Evolutionary conservation across 306 rosid species (phyloP).

Genomic region (Luffa aegyptiaca): DNA sequence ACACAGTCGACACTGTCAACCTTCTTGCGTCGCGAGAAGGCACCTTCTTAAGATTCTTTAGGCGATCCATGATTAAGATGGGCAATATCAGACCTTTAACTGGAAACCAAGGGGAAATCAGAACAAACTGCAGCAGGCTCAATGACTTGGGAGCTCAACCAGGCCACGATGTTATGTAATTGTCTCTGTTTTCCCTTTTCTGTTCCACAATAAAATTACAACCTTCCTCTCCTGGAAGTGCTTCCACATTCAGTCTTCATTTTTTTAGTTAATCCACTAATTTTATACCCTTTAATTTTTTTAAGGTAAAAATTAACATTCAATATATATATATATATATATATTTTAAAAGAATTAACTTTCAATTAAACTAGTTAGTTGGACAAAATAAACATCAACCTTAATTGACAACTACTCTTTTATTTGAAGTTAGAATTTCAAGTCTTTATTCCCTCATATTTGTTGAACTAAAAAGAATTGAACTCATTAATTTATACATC

Average conservation of each 20-base stretch:
- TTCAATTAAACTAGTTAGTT: too few relatives aligned
- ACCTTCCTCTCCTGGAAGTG: neutral
- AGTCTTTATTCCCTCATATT: too few relatives aligned
- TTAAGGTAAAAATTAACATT: too few relatives aligned
- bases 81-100: conserved; percentile 59
- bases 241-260: neutral
- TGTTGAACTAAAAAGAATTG: too few relatives aligned
- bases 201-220: neutral
- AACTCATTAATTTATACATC: too few relatives aligned
- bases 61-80: conserved; percentile 61
- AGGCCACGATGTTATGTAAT: conserved; percentile 8
- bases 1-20: neutral
- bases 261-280: neutral
- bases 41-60: conserved; percentile 24
- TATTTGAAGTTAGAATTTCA: too few relatives aligned
- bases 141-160: neutral
- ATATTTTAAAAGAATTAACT: too few relatives aligned
- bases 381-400: too few relatives aligned
- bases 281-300: neutral
- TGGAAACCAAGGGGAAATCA: conserved; percentile 38
- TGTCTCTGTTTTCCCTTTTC: neutral
- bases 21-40: neutral
- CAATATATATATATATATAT: too few relatives aligned
- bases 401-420: too few relatives aligned
- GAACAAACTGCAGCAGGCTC: conserved; percentile 4